Percentiles rank a stretch among this genome's conserved stretches.
These are phyloP conservation scores for Plantago elongata DNA, from an alignment of 257 asterid species.

Conservation along the genomic window DNA sequence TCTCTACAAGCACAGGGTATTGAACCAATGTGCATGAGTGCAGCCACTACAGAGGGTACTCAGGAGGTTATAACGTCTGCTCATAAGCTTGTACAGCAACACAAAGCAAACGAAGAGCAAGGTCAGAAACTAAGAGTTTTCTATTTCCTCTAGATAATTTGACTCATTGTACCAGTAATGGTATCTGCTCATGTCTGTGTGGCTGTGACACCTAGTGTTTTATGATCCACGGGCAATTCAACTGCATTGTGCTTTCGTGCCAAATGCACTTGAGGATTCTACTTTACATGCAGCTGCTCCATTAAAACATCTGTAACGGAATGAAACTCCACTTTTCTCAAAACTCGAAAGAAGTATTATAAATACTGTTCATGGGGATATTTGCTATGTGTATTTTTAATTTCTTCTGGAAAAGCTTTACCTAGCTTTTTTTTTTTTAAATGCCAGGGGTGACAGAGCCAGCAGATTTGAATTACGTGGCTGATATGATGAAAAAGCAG, in stretches of 20 bases:
- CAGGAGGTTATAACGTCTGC: slow-evolving; percentile 72
- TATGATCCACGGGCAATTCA: too few relatives aligned
- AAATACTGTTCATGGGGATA: background rate
- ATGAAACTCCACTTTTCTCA: too few relatives aligned
- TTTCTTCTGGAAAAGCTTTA: background rate
- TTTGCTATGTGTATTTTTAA: background rate
- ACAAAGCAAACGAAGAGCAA: slow-evolving; percentile 36
- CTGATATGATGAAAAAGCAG: slow-evolving; percentile 64
- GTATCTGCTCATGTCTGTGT: background rate
- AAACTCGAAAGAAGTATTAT: too few relatives aligned
- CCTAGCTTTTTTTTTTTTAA: slow-evolving; percentile 7
- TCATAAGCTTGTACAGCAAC: slow-evolving; percentile 49
- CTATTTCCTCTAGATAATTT: background rate
- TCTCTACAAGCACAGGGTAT: slow-evolving; percentile 57
- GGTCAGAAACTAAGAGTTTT: slow-evolving; percentile 31
- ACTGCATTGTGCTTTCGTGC: too few relatives aligned
- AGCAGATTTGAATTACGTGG: slow-evolving; percentile 54
- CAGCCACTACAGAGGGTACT: slow-evolving; percentile 72
- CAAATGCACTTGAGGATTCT: too few relatives aligned
- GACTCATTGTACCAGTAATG: background rate
- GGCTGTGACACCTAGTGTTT: too few relatives aligned
- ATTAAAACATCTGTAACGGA: background rate
- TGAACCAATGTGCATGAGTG: slow-evolving; percentile 88
- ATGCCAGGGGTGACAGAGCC: slow-evolving; percentile 36
- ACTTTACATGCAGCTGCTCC: too few relatives aligned